Evolutionary conservation across 75 land plant genomes (phyloP).

Genomic region (Cryptomeria japonica): DNA sequence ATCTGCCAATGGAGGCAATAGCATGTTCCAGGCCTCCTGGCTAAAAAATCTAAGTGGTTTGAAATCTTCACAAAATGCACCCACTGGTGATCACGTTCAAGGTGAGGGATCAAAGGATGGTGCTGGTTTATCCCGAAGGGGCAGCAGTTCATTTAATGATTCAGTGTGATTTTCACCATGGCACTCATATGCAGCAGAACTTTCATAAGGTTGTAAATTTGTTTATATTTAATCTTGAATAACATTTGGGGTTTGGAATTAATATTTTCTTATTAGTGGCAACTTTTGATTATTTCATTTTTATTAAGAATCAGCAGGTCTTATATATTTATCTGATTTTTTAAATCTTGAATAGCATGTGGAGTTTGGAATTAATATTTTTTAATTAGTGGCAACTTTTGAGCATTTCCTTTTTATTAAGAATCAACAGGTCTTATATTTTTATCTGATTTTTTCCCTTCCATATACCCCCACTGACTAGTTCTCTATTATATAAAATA

Average conservation of each 20-base stretch:
- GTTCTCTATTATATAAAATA: neutral
- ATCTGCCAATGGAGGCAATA: constrained; percentile 12
- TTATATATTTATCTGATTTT: neutral
- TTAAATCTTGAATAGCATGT: neutral
- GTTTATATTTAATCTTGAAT: neutral
- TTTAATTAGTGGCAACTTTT: neutral
- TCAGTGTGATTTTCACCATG: neutral
- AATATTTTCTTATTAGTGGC: neutral
- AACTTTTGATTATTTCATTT: neutral
- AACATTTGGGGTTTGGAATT: neutral
- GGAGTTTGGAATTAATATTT: neutral
- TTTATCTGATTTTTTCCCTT: neutral
- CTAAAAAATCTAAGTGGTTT: neutral
- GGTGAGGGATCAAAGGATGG: neutral
- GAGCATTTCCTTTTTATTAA: neutral
- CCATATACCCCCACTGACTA: neutral
- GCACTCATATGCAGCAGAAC: neutral
- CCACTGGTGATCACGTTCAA: neutral
- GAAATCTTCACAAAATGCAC: neutral
- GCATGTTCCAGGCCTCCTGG: neutral
- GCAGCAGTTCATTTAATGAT: neutral
- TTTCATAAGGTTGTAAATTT: neutral
- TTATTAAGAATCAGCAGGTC: neutral
- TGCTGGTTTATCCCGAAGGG: neutral
- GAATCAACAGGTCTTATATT: neutral